Percentiles rank a stretch among this genome's conserved stretches.
Evolutionary conservation across 352 stramenopile genomes (phyloP).

Genomic region (Phytophthora syringae): DNA sequence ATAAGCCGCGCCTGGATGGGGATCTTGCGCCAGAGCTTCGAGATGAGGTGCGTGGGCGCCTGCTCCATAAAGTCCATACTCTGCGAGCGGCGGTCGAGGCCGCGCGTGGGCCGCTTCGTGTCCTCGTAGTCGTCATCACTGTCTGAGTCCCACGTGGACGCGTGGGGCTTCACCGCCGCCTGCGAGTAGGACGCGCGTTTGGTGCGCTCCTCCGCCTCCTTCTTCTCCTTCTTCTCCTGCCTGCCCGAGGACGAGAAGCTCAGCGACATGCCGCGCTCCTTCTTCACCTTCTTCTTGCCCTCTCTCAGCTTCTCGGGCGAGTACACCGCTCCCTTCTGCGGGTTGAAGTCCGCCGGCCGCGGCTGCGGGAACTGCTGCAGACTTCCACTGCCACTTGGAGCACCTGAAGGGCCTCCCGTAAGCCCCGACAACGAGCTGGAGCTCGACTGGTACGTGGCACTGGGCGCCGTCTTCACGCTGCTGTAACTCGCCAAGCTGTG

Average conservation of each 20-base stretch:
- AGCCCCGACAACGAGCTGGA: slow-evolving; percentile 26
- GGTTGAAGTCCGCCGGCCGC: background rate
- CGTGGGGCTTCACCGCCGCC: slow-evolving; percentile 54
- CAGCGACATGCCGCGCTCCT: slow-evolving; percentile 50
- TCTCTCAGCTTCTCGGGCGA: slow-evolving; percentile 32
- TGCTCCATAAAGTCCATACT: slow-evolving; percentile 87
- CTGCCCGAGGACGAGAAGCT: slow-evolving; percentile 50
- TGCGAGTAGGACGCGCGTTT: slow-evolving; percentile 40
- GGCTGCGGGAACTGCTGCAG: slow-evolving; percentile 17
- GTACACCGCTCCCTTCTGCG: slow-evolving; percentile 11
- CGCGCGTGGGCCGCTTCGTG: slow-evolving; percentile 58
- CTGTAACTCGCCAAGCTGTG: slow-evolving; percentile 30
- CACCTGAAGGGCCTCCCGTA: background rate
- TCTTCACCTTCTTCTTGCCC: slow-evolving; percentile 45
- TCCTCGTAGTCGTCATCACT: slow-evolving; percentile 79
- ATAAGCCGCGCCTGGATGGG: slow-evolving; percentile 75
- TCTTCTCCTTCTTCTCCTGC: slow-evolving; percentile 36
- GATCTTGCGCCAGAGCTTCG: slow-evolving; percentile 83
- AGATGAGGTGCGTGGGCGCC: slow-evolving; percentile 72
- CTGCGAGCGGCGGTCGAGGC: slow-evolving; percentile 66
- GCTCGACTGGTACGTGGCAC: slow-evolving; percentile 26
- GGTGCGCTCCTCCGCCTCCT: slow-evolving; percentile 7
- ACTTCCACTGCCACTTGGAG: background rate
- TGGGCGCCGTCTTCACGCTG: slow-evolving; percentile 22
- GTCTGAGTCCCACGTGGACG: slow-evolving; percentile 71